phyloP scores from a whole-genome alignment of 179 eudicot species.

The Pouteria campechiana region DNA sequence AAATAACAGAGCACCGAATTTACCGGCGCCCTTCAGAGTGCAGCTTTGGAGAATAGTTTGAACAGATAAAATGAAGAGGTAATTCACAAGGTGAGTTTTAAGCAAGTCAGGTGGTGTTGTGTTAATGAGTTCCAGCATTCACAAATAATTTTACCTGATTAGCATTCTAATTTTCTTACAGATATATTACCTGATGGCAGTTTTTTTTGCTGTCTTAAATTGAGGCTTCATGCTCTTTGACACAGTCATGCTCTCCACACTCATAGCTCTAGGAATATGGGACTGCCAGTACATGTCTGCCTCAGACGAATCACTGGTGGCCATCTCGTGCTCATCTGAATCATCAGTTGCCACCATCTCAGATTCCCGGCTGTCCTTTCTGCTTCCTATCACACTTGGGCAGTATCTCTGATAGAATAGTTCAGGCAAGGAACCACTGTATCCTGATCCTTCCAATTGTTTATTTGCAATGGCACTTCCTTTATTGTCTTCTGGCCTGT shows the following conservation, averaged over 20 bases:
- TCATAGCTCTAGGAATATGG: conserved; percentile 58
- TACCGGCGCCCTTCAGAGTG: no score
- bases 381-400: conserved; percentile 40
- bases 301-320: conserved; percentile 93
- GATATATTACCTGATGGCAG: conserved; percentile 74
- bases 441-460: conserved; percentile 35
- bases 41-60: no score
- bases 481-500: conserved; percentile 56
- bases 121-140: no score
- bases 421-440: conserved; percentile 39
- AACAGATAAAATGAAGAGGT: no score
- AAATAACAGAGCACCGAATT: no score
- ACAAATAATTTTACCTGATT: no score
- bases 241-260: conserved; percentile 35
- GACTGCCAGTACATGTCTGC: conserved; percentile 92
- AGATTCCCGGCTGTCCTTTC: conserved; percentile 43
- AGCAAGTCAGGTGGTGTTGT: no score
- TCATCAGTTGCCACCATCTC: conserved; percentile 56
- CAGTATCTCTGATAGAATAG: conserved; percentile 52
- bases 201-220: conserved; percentile 37
- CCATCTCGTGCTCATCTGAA: conserved; percentile 83
- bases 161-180: no score
- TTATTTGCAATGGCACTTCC: conserved; percentile 34
- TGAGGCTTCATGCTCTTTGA: conserved; percentile 38
- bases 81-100: no score